Evolutionary conservation across 306 rosid species (phyloP), one percentile per base, ranked within the genome.

Genomic region (Castanea mollissima): DNA sequence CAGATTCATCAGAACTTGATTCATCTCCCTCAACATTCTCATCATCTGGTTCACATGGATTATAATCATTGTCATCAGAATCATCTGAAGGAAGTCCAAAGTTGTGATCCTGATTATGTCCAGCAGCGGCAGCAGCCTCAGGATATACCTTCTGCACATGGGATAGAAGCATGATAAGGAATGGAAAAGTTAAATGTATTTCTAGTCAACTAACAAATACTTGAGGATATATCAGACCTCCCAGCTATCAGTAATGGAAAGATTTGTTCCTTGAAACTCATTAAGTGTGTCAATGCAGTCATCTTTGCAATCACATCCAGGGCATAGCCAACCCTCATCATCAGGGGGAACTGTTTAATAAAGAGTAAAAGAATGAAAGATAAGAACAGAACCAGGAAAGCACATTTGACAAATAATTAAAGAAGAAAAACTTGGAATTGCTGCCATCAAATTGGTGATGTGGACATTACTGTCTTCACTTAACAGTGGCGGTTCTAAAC

Each of bases 251-350:
- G 65, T 79, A 69, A 96, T 38, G 34, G 91, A 84, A 84, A 93
- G 90, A 67, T 63, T 77, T 65, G 96, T 90, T 89, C 94, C 99
- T 55, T 85, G 91, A 79, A 86, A 85, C 54, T 96, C 99, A 32
- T 96, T 96, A 71, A 96, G 89, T 73, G 90, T 83, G 11, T 93
- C 96, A 16, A 91, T 20, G 87, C 97, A 92, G 80, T 92, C 99
- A 76, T 86, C 91, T 86, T 94, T 94, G 95, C 99, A 94, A 87
- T 92, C 97, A 86, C 99, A 94, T 78, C 93, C 99, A 9, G 95
- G 99, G 91, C 99, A 94, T 77, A 94, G 85, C 99, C 99, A 94
- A 84, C 97, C 91, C 86, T 91, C 94, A 13, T 90, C 91, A 2
- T 85, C 97, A 65, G 95, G 92, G 27, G 98, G 97, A 85, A 94